Base-by-base conservation (phyloP, 2,329 filamentous ascomycete species). In the Hysterium pulicare region DNA sequence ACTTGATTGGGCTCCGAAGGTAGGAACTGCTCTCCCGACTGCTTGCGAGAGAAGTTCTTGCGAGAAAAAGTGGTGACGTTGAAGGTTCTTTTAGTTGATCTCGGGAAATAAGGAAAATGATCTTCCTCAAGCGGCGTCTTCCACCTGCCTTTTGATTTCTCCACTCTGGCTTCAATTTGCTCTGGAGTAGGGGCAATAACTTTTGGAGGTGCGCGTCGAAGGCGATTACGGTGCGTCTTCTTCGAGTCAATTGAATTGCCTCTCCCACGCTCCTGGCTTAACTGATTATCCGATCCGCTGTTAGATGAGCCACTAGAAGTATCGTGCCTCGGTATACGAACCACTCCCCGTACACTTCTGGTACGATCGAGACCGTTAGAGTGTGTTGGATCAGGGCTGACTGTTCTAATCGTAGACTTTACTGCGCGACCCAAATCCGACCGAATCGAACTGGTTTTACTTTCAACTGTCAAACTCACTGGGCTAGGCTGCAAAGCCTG, bases 61-160 rank as follows among this genome's bases (percentile, higher is more conserved):
- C 26, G 31, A 11, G 38, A 34, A 4, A 53, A 44, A 3, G 45
- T 46, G 17, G 51, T 35, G 4, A 51, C 40, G 10, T 48, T 48
- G 32, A 48, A 54, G 5, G 49, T 50, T 21, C 54, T 46, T n/a
- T 56, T 48, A 4, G 51, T 54, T 22, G 65, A 58, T n/a, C 55
- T 55, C 5, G 58, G 54, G 24, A 59, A 55, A 9, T 55, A 51
- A 2, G 61, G 55, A 3, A 57, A 57, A 3, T 55, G 43, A 13
- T 49, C 48, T 34, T 66, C 62, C 9, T 71, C 62, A 3, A 74
- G 53, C 15, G 68, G 59, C 2, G 53, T 51, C 41, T 70, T 68
- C 71, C 71, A 74, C 17, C 71, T 58, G 24, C 63, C 62, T 33
- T 68, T 63, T 1, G 66, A 62, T 35, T 49, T 66, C 26, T 67